Evolutionary conservation across 75 land plant species (phyloP).

Genomic region (Chamaecyparis obtusa): DNA sequence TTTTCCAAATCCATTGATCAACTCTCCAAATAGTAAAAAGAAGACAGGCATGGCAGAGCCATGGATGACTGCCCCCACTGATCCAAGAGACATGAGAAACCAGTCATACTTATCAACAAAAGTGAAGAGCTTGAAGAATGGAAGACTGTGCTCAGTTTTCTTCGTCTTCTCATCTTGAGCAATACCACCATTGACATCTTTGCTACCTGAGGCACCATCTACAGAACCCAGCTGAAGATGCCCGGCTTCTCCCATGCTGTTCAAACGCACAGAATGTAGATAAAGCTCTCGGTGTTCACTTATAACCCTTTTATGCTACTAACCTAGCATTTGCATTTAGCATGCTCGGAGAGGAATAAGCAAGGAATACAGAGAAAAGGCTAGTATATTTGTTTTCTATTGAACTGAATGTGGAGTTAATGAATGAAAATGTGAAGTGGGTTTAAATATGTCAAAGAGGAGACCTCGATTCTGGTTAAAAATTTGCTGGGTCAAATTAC

Average conservation of each 20-base stretch:
- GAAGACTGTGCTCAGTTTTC: constrained; percentile 58
- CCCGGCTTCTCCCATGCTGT: constrained; percentile 13
- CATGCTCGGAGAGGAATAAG: background rate
- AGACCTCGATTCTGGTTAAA: constrained; percentile 4
- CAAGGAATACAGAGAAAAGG: constrained; percentile 6
- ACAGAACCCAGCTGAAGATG: constrained; percentile 12
- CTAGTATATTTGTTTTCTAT: background rate
- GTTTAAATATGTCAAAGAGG: constrained; percentile 11
- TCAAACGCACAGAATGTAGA: background rate
- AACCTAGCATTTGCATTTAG: background rate
- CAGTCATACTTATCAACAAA: constrained; percentile 68
- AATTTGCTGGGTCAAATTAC: background rate
- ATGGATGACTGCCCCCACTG: constrained; percentile 72
- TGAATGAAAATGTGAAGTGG: background rate
- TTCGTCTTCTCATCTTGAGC: constrained; percentile 27
- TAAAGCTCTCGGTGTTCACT: background rate
- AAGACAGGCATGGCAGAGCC: constrained; percentile 89
- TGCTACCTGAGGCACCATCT: background rate
- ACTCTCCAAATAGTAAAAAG: constrained; percentile 76
- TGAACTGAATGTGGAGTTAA: constrained; percentile 2
- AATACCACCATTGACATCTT: constrained; percentile 1
- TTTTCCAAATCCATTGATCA: constrained; percentile 86
- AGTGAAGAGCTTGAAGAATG: constrained; percentile 77
- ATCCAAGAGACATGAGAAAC: constrained; percentile 61
- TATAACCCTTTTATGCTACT: background rate